Percentiles rank a stretch among this genome's conserved stretches.
Conservation (phyloP, 257 asterid genomes). For the Schizonepeta tenuifolia region DNA sequence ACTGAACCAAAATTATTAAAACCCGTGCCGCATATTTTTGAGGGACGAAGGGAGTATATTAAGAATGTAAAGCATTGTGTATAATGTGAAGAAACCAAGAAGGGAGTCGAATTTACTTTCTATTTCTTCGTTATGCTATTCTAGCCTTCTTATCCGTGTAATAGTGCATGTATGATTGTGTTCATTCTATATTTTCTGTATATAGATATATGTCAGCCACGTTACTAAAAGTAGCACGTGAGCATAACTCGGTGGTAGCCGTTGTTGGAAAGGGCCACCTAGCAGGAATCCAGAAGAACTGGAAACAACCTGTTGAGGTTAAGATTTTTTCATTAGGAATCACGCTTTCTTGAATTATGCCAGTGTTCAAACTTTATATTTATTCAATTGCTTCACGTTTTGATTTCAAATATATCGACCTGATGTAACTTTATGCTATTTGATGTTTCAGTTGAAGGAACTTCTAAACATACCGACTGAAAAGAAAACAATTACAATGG, state of each 20-base stretch:
- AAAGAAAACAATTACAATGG: slow-evolving; percentile 39
- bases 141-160: slow-evolving; percentile 1
- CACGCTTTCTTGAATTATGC: neutral
- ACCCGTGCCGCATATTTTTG: too few relatives aligned
- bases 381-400: neutral
- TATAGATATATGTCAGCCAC: slow-evolving; percentile 83
- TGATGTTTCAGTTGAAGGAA: slow-evolving; percentile 51
- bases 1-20: too few relatives aligned
- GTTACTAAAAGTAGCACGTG: slow-evolving; percentile 67
- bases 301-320: slow-evolving; percentile 89
- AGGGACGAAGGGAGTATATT: too few relatives aligned
- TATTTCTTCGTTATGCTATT: neutral
- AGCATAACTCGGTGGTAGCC: slow-evolving; percentile 86
- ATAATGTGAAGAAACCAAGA: too few relatives aligned
- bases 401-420: neutral
- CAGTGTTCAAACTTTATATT: neutral
- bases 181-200: neutral
- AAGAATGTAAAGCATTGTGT: too few relatives aligned
- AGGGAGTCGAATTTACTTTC: neutral
- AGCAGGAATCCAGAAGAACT: slow-evolving; percentile 75
- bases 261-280: slow-evolving; percentile 95
- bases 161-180: neutral
- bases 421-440: neutral
- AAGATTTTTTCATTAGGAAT: slow-evolving; percentile 20
- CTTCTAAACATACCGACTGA: slow-evolving; percentile 55